Evolutionary conservation across 495 filamentous ascomycete species (phyloP).

Genomic region (Annulohypoxylon bovei): DNA sequence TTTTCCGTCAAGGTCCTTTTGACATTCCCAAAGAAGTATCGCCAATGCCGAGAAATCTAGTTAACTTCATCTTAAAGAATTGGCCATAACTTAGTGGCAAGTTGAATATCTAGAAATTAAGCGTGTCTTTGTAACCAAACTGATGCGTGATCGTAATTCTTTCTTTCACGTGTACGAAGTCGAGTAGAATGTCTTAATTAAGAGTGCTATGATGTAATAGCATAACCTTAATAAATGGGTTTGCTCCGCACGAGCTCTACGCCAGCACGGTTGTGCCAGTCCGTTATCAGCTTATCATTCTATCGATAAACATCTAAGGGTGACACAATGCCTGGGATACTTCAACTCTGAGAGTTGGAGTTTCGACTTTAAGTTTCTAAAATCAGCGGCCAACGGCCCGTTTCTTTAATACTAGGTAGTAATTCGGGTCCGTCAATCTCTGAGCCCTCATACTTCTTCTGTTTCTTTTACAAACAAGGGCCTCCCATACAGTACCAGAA

Average conservation of each 20-base stretch:
- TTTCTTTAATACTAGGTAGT: not conserved
- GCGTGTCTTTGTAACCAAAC: not conserved
- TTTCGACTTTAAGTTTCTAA: not conserved
- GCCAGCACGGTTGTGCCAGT: not conserved
- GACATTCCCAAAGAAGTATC: not conserved
- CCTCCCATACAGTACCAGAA: not conserved
- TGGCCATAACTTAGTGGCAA: not conserved
- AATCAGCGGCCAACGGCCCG: not conserved
- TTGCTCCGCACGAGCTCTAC: not conserved
- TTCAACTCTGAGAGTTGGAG: not conserved
- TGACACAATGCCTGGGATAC: not conserved
- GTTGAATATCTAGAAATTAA: not conserved
- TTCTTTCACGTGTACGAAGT: slow-evolving; percentile 5
- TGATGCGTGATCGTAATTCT: not conserved
- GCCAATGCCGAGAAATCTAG: not conserved
- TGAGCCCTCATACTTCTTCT: not conserved
- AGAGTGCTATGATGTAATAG: slow-evolving; percentile 16
- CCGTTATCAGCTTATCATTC: slow-evolving; percentile 1
- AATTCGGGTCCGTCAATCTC: not conserved
- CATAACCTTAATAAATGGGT: slow-evolving; percentile 8
- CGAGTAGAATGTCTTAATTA: not conserved
- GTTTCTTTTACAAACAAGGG: not conserved
- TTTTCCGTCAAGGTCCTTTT: not conserved
- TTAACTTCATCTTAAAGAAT: not conserved
- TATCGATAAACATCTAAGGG: slow-evolving; percentile 6